Evolutionary conservation across 768 basidiomycete genomes (phyloP).

Genomic region (Amanita rubescens): DNA sequence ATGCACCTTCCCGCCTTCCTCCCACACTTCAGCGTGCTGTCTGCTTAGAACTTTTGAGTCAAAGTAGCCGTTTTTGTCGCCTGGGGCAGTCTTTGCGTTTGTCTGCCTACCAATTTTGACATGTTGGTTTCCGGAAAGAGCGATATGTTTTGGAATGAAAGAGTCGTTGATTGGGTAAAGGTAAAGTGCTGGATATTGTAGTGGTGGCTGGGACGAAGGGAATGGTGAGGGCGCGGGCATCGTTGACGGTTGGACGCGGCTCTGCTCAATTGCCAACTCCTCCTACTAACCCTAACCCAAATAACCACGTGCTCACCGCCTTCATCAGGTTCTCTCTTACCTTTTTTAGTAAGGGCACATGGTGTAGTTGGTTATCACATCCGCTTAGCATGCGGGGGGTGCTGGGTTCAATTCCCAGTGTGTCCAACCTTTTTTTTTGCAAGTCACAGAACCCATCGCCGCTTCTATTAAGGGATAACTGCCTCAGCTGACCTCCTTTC

Average conservation of each 20-base stretch:
- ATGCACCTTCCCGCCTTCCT: slow-evolving; percentile 76
- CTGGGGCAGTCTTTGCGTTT: slow-evolving; percentile 89
- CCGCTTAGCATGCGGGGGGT: slow-evolving; percentile 20
- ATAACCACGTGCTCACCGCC: not conserved
- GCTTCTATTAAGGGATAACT: not conserved
- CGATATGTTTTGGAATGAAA: slow-evolving; percentile 90
- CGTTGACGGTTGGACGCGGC: slow-evolving; percentile 11
- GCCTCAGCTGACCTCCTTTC: not conserved
- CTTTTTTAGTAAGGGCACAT: slow-evolving; percentile 15
- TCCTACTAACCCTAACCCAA: slow-evolving; percentile 5
- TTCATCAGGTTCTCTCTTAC: not conserved
- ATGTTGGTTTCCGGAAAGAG: slow-evolving; percentile 58
- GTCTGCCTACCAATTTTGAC: slow-evolving; percentile 95
- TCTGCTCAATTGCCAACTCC: not conserved
- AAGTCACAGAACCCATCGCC: not conserved
- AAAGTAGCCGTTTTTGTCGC: slow-evolving; percentile 92
- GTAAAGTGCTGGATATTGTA: slow-evolving; percentile 42
- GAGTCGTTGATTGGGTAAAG: slow-evolving; percentile 93
- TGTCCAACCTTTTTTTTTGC: slow-evolving; percentile 4
- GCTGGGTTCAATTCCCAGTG: slow-evolving; percentile 10
- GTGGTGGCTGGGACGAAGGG: slow-evolving; percentile 14
- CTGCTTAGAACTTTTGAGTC: slow-evolving; percentile 91
- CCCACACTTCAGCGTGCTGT: slow-evolving; percentile 99
- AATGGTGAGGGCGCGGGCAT: slow-evolving; percentile 21
- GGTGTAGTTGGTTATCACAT: slow-evolving; percentile 29